These are phyloP conservation scores for Triangularia verruculosa DNA, from an alignment of 2,329 filamentous ascomycete genomes.

Conservation along the genomic window DNA sequence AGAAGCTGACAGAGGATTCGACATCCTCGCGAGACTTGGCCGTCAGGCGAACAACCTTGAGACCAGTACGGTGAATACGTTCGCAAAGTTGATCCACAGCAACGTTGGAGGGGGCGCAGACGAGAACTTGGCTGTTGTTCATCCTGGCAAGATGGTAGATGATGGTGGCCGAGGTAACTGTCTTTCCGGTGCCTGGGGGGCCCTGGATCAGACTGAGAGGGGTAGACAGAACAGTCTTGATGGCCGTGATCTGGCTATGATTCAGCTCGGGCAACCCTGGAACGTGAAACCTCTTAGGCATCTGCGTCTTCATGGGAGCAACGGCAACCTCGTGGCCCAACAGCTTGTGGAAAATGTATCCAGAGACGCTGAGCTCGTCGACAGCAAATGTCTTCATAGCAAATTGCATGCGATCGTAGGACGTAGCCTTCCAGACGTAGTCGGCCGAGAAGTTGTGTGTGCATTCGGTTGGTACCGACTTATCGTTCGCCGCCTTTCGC, in stretches of 20 bases:
- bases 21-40: slow-evolving; percentile 98
- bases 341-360: slow-evolving; percentile 96
- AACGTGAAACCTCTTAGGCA: slow-evolving; percentile 96
- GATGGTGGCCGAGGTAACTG: slow-evolving; percentile 95
- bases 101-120: slow-evolving; percentile 97
- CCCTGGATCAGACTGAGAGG: slow-evolving; percentile 95
- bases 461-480: slow-evolving; percentile 91
- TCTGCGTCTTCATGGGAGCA: slow-evolving; percentile 89
- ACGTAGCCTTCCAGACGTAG: slow-evolving; percentile 99
- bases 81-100: slow-evolving; percentile 98
- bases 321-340: slow-evolving; percentile 93
- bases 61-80: slow-evolving; percentile 86
- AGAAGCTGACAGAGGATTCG: slow-evolving; percentile 93
- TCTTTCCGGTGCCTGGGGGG: slow-evolving; percentile 95
- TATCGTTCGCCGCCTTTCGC: slow-evolving; percentile 91
- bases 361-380: slow-evolving; percentile 96
- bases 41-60: slow-evolving; percentile 97
- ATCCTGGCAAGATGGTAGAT: slow-evolving; percentile 97
- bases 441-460: slow-evolving; percentile 98
- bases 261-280: slow-evolving; percentile 93
- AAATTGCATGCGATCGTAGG: slow-evolving; percentile 97
- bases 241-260: slow-evolving; percentile 90
- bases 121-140: slow-evolving; percentile 89
- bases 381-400: slow-evolving; percentile 99
- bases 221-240: slow-evolving; percentile 91